Evolutionary conservation across 495 filamentous ascomycete genomes (phyloP).

Genomic region (Durotheca rogersii): DNA sequence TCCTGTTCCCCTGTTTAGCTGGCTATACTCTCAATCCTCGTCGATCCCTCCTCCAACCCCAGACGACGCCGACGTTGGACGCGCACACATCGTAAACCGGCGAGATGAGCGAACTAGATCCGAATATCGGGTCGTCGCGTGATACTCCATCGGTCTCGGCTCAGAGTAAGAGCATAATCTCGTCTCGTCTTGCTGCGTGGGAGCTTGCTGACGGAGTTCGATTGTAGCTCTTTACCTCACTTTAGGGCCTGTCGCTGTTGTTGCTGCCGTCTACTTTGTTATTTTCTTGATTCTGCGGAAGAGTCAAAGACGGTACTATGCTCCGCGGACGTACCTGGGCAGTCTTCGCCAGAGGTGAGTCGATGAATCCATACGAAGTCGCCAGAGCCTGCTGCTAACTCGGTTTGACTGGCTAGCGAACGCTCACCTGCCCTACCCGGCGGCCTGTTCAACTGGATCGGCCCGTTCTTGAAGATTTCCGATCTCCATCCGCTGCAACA

Average conservation of each 20-base stretch:
- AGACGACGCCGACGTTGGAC: background rate
- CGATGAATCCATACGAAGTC: background rate
- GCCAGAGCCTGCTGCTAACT: slow-evolving; percentile 8
- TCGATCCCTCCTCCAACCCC: too few relatives aligned
- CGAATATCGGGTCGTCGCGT: slow-evolving; percentile 11
- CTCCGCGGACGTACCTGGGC: slow-evolving; percentile 84
- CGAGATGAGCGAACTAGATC: slow-evolving; percentile 29
- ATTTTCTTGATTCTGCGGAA: slow-evolving; percentile 77
- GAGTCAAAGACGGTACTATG: slow-evolving; percentile 74
- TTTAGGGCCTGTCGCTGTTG: slow-evolving; percentile 65
- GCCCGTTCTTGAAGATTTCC: slow-evolving; percentile 72
- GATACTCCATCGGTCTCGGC: slow-evolving; percentile 18
- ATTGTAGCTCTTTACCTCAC: slow-evolving; percentile 49
- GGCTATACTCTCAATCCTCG: too few relatives aligned
- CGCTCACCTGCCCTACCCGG: slow-evolving; percentile 66
- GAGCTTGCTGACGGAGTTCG: slow-evolving; percentile 11
- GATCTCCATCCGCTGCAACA: slow-evolving; percentile 85
- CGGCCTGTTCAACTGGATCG: slow-evolving; percentile 75
- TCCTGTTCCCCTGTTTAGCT: background rate
- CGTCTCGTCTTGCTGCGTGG: too few relatives aligned
- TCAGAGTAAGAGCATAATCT: slow-evolving; percentile 19
- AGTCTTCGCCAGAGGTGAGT: slow-evolving; percentile 64
- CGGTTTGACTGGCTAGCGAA: slow-evolving; percentile 48
- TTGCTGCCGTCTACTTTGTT: slow-evolving; percentile 62
- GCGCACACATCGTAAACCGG: background rate